Evolutionary conservation across 257 asterid species (phyloP).

Genomic region (Ocimum tenuiflorum): DNA sequence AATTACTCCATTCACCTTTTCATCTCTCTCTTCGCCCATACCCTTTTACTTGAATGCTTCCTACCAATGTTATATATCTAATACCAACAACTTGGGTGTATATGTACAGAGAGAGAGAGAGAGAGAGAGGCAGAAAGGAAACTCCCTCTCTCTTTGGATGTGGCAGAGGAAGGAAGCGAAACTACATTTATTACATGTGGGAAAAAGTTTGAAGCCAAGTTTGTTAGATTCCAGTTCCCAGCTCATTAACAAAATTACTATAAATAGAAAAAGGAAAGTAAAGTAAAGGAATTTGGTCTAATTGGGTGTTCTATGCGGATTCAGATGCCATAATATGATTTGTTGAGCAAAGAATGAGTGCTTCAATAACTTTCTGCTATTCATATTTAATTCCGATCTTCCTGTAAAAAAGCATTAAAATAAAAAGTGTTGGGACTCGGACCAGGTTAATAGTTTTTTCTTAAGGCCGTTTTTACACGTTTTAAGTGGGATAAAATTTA

Average conservation of each 20-base stretch:
- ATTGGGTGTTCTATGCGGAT: neutral
- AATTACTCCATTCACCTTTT: constrained; percentile 37
- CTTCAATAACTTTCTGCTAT: neutral
- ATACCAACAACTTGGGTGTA: neutral
- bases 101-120: neutral
- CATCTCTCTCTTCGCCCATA: constrained; percentile 56
- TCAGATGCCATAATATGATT: neutral
- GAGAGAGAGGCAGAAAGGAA: constrained; percentile 1
- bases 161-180: neutral
- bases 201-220: neutral
- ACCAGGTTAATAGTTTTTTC: neutral
- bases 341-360: neutral
- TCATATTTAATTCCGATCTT: neutral
- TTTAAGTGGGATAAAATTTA: too few species aligned
- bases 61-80: neutral
- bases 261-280: neutral
- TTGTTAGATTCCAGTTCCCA: constrained; percentile 6
- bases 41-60: constrained; percentile 8
- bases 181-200: constrained; percentile 9
- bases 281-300: neutral
- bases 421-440: neutral
- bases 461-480: too few species aligned
- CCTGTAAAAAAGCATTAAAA: too few species aligned
- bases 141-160: constrained; percentile 12
- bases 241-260: neutral